Percentiles rank a stretch among this genome's conserved stretches.
Conservation (phyloP, 1,284 basidiomycete genomes). For the Microbotryum saponariae region DNA sequence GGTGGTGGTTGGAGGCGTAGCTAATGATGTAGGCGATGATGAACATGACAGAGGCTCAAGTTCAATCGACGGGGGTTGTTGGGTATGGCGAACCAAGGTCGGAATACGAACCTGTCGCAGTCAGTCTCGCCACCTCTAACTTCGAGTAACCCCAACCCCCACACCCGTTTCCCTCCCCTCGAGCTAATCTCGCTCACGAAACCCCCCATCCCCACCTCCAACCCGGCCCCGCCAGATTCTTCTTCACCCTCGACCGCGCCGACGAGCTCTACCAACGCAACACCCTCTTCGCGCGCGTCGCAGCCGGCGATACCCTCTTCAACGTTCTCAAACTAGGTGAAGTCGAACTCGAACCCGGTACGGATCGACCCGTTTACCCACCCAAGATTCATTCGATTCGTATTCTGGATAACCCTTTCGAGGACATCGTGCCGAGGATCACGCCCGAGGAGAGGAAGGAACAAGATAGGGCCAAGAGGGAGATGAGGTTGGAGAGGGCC, state of each 20-base stretch:
- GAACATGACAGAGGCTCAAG: conserved; percentile 64
- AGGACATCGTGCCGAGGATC: conserved; percentile 91
- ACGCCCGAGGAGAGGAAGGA: conserved; percentile 80
- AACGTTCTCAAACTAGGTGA: conserved; percentile 58
- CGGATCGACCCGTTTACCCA: conserved; percentile 70
- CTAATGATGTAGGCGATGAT: background rate
- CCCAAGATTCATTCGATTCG: conserved; percentile 63
- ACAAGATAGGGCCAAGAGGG: conserved; percentile 68
- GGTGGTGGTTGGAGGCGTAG: background rate
- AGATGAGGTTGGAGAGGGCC: conserved; percentile 66
- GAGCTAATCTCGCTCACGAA: background rate
- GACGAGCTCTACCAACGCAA: conserved; percentile 64
- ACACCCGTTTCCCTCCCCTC: background rate
- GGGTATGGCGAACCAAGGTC: conserved; percentile 84
- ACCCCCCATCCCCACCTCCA: too few species aligned
- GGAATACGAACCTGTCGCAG: conserved; percentile 42
- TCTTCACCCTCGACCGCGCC: conserved; percentile 68
- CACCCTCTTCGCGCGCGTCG: conserved; percentile 38
- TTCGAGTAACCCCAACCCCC: background rate
- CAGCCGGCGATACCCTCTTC: conserved; percentile 41
- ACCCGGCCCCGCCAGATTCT: conserved; percentile 58
- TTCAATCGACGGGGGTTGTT: conserved; percentile 80
- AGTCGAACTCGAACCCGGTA: conserved; percentile 60
- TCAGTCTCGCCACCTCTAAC: conserved; percentile 35
- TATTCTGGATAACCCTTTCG: conserved; percentile 77